Percentiles rank a stretch among this genome's conserved stretches.
These are phyloP conservation scores for Claviceps arundinis DNA, from an alignment of 2,329 filamentous ascomycete species.

Conservation along the genomic window DNA sequence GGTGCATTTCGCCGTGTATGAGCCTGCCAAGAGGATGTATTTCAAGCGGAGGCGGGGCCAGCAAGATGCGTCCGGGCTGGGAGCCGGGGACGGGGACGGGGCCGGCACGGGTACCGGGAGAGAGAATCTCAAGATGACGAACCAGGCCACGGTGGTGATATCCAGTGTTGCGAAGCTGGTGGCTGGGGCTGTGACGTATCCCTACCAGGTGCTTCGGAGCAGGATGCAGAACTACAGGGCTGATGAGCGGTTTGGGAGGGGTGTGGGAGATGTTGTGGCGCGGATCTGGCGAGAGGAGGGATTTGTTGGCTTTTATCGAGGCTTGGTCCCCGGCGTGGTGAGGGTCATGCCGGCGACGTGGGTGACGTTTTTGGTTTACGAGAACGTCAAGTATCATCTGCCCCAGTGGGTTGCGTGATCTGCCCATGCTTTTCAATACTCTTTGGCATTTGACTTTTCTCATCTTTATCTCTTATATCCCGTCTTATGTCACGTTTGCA, in stretches of 20 bases:
- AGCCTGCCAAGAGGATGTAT: slow-evolving; percentile 48
- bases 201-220: slow-evolving; percentile 84
- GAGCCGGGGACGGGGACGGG: background rate
- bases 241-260: slow-evolving; percentile 56
- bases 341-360: slow-evolving; percentile 89
- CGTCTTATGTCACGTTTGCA: too few species aligned
- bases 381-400: slow-evolving; percentile 73
- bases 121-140: slow-evolving; percentile 34
- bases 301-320: slow-evolving; percentile 75
- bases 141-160: slow-evolving; percentile 66
- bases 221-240: slow-evolving; percentile 83
- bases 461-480: too few species aligned
- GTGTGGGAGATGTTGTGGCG: slow-evolving; percentile 53
- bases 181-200: slow-evolving; percentile 83
- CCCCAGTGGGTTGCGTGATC: slow-evolving; percentile 23
- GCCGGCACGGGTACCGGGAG: background rate
- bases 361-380: slow-evolving; percentile 93
- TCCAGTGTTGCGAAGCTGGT: slow-evolving; percentile 75
- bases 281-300: slow-evolving; percentile 75
- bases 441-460: background rate
- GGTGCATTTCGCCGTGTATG: slow-evolving; percentile 92
- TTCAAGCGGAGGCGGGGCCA: slow-evolving; percentile 17
- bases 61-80: background rate
- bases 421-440: background rate
- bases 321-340: slow-evolving; percentile 76